A percentile compares a stretch with the other conserved stretches of the same genome.
Evolutionary conservation across 1,284 basidiomycete genomes (phyloP).

Genomic region (Leccinum variabile): DNA sequence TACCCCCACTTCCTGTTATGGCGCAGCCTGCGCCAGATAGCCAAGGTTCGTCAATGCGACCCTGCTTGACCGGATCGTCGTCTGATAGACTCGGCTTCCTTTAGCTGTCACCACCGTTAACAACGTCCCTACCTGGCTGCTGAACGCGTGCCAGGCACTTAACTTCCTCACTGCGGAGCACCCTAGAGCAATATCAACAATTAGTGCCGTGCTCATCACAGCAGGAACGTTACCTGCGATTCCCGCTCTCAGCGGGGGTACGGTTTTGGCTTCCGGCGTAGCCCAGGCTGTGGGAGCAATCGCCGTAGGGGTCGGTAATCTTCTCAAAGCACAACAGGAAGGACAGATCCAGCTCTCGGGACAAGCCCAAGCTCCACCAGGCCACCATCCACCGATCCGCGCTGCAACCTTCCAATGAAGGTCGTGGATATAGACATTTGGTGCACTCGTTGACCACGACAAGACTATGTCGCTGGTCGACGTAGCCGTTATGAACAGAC

Average conservation of each 20-base stretch:
- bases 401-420: conserved; percentile 35
- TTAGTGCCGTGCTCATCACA: conserved; percentile 74
- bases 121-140: conserved; percentile 68
- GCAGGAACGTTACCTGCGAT: conserved; percentile 70
- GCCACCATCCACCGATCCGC: conserved; percentile 30
- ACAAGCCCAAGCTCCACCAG: conserved; percentile 20
- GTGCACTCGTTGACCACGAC: conserved; percentile 6
- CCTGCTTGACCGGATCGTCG: neutral
- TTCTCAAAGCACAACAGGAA: conserved; percentile 46
- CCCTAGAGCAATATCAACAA: conserved; percentile 69
- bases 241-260: conserved; percentile 66
- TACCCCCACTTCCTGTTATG: conserved; percentile 22
- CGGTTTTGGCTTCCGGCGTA: conserved; percentile 65
- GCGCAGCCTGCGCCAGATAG: conserved; percentile 15
- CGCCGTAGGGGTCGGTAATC: conserved; percentile 65
- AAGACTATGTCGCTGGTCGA: conserved; percentile 29
- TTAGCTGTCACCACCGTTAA: conserved; percentile 51
- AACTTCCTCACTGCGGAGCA: conserved; percentile 72
- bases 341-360: conserved; percentile 35
- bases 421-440: neutral
- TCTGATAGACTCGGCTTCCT: conserved; percentile 4
- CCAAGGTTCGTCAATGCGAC: conserved; percentile 19
- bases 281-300: conserved; percentile 75
- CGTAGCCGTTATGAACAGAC: conserved; percentile 17
- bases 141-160: conserved; percentile 71